These are phyloP conservation scores for Musa schizocarpa DNA, from an alignment of 176 grass and related monocot species.

Conservation along the genomic window DNA sequence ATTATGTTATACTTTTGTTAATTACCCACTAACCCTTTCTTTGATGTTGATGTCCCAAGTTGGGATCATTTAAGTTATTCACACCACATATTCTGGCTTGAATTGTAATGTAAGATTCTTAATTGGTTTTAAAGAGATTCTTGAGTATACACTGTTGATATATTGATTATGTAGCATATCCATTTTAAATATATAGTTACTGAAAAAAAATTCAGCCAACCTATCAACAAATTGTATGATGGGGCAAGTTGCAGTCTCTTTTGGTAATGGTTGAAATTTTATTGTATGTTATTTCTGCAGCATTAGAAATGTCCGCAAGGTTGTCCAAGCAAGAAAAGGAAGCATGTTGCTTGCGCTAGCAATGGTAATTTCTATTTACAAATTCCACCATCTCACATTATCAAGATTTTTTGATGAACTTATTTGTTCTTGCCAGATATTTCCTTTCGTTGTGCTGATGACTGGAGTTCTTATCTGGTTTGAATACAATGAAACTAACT, in stretches of 20 bases:
- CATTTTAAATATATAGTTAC: no score
- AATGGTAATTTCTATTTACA: slow-evolving; percentile 48
- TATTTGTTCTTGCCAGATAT: slow-evolving; percentile 42
- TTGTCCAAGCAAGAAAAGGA: slow-evolving; percentile 76
- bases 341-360: slow-evolving; percentile 79
- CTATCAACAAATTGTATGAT: neutral
- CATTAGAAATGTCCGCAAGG: slow-evolving; percentile 68
- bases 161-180: no score
- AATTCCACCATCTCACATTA: neutral
- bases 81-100: no score
- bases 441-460: slow-evolving; percentile 66
- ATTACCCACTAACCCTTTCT: no score
- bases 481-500: slow-evolving; percentile 20
- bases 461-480: slow-evolving; percentile 80
- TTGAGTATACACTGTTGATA: no score
- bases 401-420: slow-evolving; percentile 17
- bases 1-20: no score
- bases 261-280: no score
- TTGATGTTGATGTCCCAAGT: no score
- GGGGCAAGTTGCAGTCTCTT: neutral
- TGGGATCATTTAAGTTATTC: no score
- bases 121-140: no score
- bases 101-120: no score
- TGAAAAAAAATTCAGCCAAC: no score
- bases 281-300: slow-evolving; percentile 32